These are phyloP conservation scores for Russula ochroleuca DNA, from an alignment of 768 basidiomycete genomes.

Conservation along the genomic window DNA sequence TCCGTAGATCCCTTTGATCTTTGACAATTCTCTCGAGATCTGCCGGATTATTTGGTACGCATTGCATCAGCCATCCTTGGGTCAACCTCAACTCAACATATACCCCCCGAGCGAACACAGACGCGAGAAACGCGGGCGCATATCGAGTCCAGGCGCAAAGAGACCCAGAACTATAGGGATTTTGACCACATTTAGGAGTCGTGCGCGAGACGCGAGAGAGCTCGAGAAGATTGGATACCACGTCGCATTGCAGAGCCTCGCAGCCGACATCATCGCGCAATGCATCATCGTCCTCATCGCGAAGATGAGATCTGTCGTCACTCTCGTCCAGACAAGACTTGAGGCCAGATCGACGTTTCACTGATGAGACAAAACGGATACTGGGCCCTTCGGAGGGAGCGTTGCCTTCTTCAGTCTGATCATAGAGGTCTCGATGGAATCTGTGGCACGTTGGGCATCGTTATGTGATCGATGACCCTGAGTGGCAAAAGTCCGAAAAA, in stretches of 20 bases:
- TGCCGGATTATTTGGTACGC: too few species aligned
- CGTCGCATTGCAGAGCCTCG: conserved; percentile 2
- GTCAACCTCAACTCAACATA: too few species aligned
- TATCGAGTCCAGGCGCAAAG: too few species aligned
- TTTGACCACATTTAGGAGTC: too few species aligned
- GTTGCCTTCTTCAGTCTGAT: conserved; percentile 15
- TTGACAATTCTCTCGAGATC: too few species aligned
- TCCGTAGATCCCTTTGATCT: too few species aligned
- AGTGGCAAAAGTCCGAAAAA: background rate
- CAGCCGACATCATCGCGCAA: background rate
- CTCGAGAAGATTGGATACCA: conserved; percentile 22
- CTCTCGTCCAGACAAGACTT: background rate
- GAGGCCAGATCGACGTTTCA: conserved; percentile 1
- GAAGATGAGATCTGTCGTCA: background rate
- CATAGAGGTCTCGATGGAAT: conserved; percentile 18
- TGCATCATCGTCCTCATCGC: background rate
- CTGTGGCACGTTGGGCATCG: conserved; percentile 11
- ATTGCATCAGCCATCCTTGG: too few species aligned
- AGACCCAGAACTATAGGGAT: too few species aligned
- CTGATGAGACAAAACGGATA: too few species aligned
- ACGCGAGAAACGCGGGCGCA: too few species aligned
- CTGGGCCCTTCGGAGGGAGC: conserved; percentile 8
- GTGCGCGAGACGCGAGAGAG: conserved; percentile 12
- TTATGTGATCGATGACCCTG: conserved; percentile 55
- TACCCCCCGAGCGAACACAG: too few species aligned